A percentile compares a stretch with the other conserved stretches of the same genome.
These are phyloP conservation scores for Thielaviopsis musarum DNA, from an alignment of 2,329 filamentous ascomycete genomes.

Conservation along the genomic window DNA sequence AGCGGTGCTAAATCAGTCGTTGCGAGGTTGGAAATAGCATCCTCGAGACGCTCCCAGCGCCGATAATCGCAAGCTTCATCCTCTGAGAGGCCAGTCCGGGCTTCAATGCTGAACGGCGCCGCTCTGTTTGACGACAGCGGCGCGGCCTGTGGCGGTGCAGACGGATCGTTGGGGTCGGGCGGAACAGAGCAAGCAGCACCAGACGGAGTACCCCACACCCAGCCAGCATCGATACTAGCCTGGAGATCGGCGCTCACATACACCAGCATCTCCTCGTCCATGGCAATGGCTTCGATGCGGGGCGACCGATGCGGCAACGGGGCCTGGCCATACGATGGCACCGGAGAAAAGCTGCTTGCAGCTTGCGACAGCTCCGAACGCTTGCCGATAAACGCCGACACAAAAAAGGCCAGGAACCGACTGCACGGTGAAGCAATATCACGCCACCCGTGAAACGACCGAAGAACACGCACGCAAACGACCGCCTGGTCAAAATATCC, in stretches of 20 bases:
- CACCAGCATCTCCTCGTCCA: conserved; percentile 75
- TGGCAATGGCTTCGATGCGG: conserved; percentile 24
- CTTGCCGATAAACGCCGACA: conserved; percentile 45
- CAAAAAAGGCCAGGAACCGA: conserved; percentile 66
- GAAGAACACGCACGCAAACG: conserved; percentile 54
- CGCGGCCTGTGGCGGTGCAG: conserved; percentile 11
- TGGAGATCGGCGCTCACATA: conserved; percentile 81
- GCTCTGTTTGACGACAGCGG: conserved; percentile 19
- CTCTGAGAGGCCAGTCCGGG: conserved; percentile 33
- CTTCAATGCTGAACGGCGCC: conserved; percentile 28
- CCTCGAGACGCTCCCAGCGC: conserved; percentile 63
- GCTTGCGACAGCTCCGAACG: conserved; percentile 24
- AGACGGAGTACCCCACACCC: conserved; percentile 48
- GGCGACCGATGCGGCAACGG: conserved; percentile 14
- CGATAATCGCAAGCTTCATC: conserved; percentile 53
- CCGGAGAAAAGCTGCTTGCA: background rate
- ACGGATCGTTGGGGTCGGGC: conserved; percentile 13
- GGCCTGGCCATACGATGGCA: conserved; percentile 5
- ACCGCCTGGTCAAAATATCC: conserved; percentile 57
- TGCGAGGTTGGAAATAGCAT: conserved; percentile 10
- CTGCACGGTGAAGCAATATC: conserved; percentile 65
- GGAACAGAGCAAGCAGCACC: conserved; percentile 13
- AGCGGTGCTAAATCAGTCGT: conserved; percentile 2
- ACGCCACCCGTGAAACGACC: conserved; percentile 52
- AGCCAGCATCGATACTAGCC: conserved; percentile 42